phyloP scores from a whole-genome alignment of 1,284 basidiomycete genomes.

The Apiotrichum veenhuisii region DNA sequence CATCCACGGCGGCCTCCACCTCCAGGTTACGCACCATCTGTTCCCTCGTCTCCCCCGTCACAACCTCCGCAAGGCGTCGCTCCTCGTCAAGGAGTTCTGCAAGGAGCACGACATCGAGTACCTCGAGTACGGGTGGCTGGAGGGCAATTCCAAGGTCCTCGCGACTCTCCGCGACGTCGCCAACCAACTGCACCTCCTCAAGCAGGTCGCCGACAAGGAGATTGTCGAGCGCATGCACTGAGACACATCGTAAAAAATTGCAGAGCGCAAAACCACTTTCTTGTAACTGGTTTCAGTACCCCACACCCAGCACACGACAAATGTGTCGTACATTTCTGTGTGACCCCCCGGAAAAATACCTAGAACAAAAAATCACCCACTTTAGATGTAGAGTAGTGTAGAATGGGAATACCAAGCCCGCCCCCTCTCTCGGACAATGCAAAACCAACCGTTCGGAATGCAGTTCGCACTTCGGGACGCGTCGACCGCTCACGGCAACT shows the following conservation, averaged over 20 bases:
- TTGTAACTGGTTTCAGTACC: too few species aligned
- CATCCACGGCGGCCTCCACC: conserved; percentile 85
- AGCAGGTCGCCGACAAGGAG: conserved; percentile 48
- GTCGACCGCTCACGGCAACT: too few species aligned
- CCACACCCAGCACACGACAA: too few species aligned
- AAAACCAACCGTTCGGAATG: neutral
- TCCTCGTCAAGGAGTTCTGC: conserved; percentile 80
- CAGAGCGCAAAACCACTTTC: neutral
- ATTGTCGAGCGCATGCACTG: conserved; percentile 29
- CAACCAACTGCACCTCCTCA: conserved; percentile 46
- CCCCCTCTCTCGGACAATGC: neutral
- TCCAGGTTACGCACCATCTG: conserved; percentile 95
- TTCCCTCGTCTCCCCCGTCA: conserved; percentile 94
- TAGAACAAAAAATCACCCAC: neutral
- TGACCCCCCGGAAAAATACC: neutral
- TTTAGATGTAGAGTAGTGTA: neutral
- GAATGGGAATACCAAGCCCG: neutral
- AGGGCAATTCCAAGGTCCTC: conserved; percentile 57
- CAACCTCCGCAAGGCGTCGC: conserved; percentile 76
- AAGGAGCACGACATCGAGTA: conserved; percentile 78
- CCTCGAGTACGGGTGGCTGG: conserved; percentile 81
- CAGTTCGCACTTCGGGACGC: too few species aligned
- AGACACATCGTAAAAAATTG: neutral
- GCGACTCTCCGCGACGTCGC: conserved; percentile 46
- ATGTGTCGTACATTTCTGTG: too few species aligned